Conservation (phyloP, 1,284 basidiomycete genomes). For the Rhodotorula sp. region DNA sequence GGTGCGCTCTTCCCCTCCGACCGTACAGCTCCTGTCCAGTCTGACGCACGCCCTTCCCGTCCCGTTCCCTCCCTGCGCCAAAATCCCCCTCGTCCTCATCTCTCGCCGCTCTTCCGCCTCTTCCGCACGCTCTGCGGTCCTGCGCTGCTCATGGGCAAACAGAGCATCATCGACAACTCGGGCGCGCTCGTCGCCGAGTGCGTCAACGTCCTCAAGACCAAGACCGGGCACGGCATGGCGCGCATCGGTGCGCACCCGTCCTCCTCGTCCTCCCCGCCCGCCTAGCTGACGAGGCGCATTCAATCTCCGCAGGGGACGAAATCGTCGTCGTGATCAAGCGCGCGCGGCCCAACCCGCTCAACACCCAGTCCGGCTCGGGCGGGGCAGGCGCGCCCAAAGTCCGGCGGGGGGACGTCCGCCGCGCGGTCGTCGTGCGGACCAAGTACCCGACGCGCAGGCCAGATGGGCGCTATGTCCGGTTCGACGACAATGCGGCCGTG, state of each 20-base stretch:
- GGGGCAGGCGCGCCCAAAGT: conserved; percentile 61
- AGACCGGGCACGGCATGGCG: conserved; percentile 75
- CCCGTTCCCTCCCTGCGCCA: conserved; percentile 6
- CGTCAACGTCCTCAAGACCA: conserved; percentile 94
- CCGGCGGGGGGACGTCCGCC: conserved; percentile 85
- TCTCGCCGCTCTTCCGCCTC: conserved; percentile 6
- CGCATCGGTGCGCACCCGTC: conserved; percentile 55
- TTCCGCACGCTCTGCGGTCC: not conserved
- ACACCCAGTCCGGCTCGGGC: conserved; percentile 59
- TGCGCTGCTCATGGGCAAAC: conserved; percentile 80
- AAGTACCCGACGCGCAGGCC: conserved; percentile 76
- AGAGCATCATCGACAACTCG: conserved; percentile 92
- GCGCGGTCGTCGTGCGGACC: conserved; percentile 92
- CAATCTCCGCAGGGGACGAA: conserved; percentile 74
- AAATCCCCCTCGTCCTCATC: not conserved
- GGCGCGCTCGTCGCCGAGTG: conserved; percentile 93
- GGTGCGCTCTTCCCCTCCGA: conserved; percentile 60
- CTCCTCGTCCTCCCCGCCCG: not conserved
- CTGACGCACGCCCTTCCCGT: not conserved
- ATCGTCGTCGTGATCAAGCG: conserved; percentile 95
- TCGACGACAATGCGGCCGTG: conserved; percentile 98
- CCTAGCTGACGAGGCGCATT: not conserved
- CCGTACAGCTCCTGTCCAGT: not conserved
- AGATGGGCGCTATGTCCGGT: conserved; percentile 83
- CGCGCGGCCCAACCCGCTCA: conserved; percentile 70